Percentiles rank a stretch among this genome's conserved stretches.
Evolutionary conservation across 2,329 filamentous ascomycete genomes (phyloP).

Genomic region (Trichoderma hamatum): DNA sequence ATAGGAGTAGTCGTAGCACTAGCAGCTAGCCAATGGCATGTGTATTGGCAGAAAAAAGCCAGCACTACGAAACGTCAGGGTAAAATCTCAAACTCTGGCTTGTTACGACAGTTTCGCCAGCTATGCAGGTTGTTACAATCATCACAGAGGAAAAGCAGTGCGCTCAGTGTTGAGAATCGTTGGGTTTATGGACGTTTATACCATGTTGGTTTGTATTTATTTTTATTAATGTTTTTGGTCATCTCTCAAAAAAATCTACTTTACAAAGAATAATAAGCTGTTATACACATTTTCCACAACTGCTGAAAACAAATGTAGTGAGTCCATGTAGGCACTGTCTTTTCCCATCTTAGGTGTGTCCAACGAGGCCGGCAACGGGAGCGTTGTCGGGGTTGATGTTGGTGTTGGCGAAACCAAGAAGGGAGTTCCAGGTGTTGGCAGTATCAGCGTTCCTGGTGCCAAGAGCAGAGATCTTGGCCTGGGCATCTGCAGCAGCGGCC

Average conservation of each 20-base stretch:
- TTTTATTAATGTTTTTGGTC: neutral
- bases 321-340: neutral
- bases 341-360: neutral
- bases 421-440: slow-evolving; percentile 15
- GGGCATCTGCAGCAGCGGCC: slow-evolving; percentile 5
- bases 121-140: neutral
- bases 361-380: neutral
- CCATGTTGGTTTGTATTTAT: neutral
- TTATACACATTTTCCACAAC: neutral
- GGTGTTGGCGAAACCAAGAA: slow-evolving; percentile 13
- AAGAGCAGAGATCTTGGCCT: slow-evolving; percentile 6
- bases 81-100: neutral
- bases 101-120: neutral
- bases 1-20: neutral
- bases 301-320: neutral
- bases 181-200: neutral
- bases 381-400: slow-evolving; percentile 21
- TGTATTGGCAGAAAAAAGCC: neutral
- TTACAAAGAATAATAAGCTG: neutral
- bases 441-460: slow-evolving; percentile 13
- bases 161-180: neutral
- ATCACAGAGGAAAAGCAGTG: neutral
- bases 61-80: neutral
- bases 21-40: neutral
- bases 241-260: neutral